Percentiles rank a stretch among this genome's conserved stretches.
phyloP scores from a whole-genome alignment of 2,329 filamentous ascomycete genomes.

The Ophiostoma sp. region DNA sequence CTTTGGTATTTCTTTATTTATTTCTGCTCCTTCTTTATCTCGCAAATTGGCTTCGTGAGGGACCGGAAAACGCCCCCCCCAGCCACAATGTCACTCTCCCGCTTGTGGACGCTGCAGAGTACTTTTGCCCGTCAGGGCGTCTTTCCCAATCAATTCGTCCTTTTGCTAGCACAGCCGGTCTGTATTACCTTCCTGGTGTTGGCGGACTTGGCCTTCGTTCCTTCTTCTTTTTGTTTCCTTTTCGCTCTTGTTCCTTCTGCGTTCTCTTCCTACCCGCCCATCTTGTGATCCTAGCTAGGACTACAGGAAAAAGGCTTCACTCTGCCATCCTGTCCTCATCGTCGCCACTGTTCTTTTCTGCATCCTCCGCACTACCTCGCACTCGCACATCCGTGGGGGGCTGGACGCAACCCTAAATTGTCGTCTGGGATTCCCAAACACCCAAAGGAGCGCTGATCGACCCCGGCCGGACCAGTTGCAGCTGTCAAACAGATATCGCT shows the following conservation, averaged over 20 bases:
- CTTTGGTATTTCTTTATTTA: not conserved
- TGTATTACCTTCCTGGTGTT: not conserved
- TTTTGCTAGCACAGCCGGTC: not conserved
- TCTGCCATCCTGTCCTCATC: not conserved
- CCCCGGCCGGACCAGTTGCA: not conserved
- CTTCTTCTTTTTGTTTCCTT: not conserved
- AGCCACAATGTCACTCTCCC: not conserved
- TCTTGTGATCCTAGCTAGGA: not conserved
- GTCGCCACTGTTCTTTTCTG: not conserved
- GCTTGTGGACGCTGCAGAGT: not conserved
- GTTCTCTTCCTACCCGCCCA: not conserved
- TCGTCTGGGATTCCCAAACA: slow-evolving; percentile 10
- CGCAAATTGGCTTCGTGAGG: too few species aligned
- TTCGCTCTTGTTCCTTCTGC: not conserved
- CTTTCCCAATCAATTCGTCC: too few species aligned
- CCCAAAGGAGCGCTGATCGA: not conserved
- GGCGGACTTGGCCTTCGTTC: not conserved
- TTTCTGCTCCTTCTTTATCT: not conserved
- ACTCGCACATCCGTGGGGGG: not conserved
- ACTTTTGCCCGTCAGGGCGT: not conserved
- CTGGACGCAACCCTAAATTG: not conserved
- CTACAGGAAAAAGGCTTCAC: not conserved
- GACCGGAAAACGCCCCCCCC: too few species aligned
- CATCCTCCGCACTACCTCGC: not conserved
- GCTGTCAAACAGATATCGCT: not conserved